These are phyloP conservation scores for Rhizodiscina lignyota DNA, from an alignment of 495 filamentous ascomycete genomes.

Conservation along the genomic window DNA sequence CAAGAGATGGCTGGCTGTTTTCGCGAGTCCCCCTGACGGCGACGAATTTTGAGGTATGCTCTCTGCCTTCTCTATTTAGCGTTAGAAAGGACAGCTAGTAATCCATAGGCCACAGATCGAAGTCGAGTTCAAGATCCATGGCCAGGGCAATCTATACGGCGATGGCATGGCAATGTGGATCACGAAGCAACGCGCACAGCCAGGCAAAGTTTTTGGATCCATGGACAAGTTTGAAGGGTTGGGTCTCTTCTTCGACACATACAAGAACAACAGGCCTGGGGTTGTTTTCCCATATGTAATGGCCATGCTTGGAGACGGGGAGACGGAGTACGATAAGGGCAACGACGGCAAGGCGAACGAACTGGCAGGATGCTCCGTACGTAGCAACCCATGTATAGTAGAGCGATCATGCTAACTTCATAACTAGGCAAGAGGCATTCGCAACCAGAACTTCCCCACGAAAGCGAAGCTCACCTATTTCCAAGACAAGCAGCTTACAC, in stretches of 20 bases:
- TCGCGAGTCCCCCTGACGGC: constrained; percentile 88
- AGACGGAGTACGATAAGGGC: constrained; percentile 78
- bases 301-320: constrained; percentile 92
- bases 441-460: constrained; percentile 59
- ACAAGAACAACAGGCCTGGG: constrained; percentile 98
- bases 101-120: constrained; percentile 44
- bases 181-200: constrained; percentile 73
- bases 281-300: constrained; percentile 94
- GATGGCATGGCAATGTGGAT: constrained; percentile 99
- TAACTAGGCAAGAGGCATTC: constrained; percentile 62
- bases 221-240: constrained; percentile 86
- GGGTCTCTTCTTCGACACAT: constrained; percentile 95
- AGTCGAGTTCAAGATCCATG: constrained; percentile 84
- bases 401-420: not conserved
- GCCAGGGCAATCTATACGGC: constrained; percentile 72
- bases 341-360: constrained; percentile 92
- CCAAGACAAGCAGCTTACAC: constrained; percentile 79
- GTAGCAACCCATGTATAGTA: constrained; percentile 8
- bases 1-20: constrained; percentile 83
- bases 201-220: constrained; percentile 77
- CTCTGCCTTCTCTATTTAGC: not conserved
- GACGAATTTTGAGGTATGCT: constrained; percentile 86
- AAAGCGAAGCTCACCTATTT: constrained; percentile 87
- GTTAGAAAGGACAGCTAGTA: constrained; percentile 3
- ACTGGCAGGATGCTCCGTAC: constrained; percentile 77